A percentile compares a stretch with the other conserved stretches of the same genome.
Conservation (phyloP, 352 stramenopile species). For the Globisporangium cederbergense region DNA sequence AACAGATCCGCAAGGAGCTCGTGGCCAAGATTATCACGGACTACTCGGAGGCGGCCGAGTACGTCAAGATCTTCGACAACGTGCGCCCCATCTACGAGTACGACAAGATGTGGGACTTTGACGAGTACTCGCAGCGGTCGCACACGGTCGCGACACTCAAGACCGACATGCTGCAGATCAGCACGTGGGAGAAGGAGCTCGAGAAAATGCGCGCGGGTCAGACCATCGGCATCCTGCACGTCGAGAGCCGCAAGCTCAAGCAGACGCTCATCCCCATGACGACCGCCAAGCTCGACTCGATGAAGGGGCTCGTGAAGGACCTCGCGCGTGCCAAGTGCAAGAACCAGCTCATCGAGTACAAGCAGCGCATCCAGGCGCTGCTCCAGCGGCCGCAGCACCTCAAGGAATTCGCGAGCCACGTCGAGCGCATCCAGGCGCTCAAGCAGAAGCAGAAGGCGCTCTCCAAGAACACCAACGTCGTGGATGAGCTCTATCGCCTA, state of each 20-base stretch:
- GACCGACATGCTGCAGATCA: slow-evolving; percentile 89
- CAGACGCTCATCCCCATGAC: slow-evolving; percentile 91
- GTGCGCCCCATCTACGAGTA: slow-evolving; percentile 92
- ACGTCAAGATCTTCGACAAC: slow-evolving; percentile 91
- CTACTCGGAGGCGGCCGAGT: slow-evolving; percentile 85
- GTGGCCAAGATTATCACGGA: slow-evolving; percentile 84
- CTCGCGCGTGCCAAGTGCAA: slow-evolving; percentile 87
- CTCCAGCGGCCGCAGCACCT: slow-evolving; percentile 83
- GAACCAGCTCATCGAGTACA: slow-evolving; percentile 88
- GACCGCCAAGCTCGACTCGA: slow-evolving; percentile 87
- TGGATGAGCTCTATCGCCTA: slow-evolving; percentile 93
- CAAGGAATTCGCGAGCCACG: slow-evolving; percentile 90
- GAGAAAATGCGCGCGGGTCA: slow-evolving; percentile 92
- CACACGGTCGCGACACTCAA: slow-evolving; percentile 88
- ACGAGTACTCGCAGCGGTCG: slow-evolving; percentile 75
- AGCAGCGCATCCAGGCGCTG: slow-evolving; percentile 82
- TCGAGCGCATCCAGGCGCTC: slow-evolving; percentile 72
- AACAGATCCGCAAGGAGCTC: slow-evolving; percentile 69
- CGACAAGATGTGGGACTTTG: slow-evolving; percentile 89
- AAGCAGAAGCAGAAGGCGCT: slow-evolving; percentile 80
- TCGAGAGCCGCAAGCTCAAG: slow-evolving; percentile 93
- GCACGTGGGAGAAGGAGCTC: slow-evolving; percentile 91
- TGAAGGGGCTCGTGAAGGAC: slow-evolving; percentile 92
- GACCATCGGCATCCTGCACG: slow-evolving; percentile 90
- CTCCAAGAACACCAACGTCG: slow-evolving; percentile 83